A percentile compares a stretch with the other conserved stretches of the same genome.
phyloP scores from a whole-genome alignment of 225 moss, liverwort and hornwort genomes.

The Physcomitrium patens region DNA sequence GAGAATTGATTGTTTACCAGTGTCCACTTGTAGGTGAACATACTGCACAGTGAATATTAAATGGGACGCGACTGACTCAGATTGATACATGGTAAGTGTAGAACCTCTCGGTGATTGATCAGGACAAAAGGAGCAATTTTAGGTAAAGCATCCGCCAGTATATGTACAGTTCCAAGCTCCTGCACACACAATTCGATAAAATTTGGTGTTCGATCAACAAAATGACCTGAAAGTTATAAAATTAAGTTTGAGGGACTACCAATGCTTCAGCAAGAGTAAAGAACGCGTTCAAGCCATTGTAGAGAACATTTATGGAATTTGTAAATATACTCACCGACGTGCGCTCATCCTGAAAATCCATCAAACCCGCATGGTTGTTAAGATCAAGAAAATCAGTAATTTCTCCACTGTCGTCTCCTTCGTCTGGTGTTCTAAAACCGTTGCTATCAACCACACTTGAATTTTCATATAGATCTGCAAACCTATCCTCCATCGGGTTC shows the following conservation, averaged over 20 bases:
- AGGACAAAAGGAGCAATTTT: constrained; percentile 82
- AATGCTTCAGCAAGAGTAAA: background rate
- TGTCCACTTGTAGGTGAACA: background rate
- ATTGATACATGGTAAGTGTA: constrained; percentile 12
- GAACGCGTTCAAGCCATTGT: constrained; percentile 4
- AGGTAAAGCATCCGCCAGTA: constrained; percentile 74
- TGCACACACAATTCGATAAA: constrained; percentile 20
- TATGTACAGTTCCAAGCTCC: constrained; percentile 67
- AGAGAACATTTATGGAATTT: background rate
- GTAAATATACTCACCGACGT: constrained; percentile 20
- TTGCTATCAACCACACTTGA: constrained; percentile 40
- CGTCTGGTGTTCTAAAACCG: constrained; percentile 36
- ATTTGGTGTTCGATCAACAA: background rate
- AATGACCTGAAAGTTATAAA: background rate
- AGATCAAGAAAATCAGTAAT: constrained; percentile 26
- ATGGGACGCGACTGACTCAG: background rate
- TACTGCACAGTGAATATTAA: constrained; percentile 7
- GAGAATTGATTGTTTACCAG: background rate
- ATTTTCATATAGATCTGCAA: constrained; percentile 34
- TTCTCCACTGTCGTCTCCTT: constrained; percentile 37
- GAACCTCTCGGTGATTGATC: constrained; percentile 80
- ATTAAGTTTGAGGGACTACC: background rate
- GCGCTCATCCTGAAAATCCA: constrained; percentile 30
- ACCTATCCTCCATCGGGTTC: constrained; percentile 26
- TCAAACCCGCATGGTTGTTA: constrained; percentile 33